Base-by-base conservation (phyloP, 75 land plant species). In the Isoetes taiwanensis region DNA sequence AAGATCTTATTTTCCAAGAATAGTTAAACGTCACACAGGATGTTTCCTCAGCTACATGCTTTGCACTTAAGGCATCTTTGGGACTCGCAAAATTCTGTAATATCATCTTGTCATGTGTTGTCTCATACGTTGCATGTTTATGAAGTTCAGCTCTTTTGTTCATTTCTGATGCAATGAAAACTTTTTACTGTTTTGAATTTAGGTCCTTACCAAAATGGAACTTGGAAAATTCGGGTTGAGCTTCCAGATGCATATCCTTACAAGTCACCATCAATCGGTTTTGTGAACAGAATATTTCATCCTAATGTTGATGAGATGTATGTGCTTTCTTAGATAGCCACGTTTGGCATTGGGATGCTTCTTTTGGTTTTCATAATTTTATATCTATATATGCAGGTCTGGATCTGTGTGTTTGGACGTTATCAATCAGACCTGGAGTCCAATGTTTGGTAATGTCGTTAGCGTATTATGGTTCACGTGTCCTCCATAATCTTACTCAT, bases 331-430 rank as follows among this genome's bases (percentile, higher is more conserved):
- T 61, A 26, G 6, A 11, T 52, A 37, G n/a, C 35, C 12, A 0
- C 11, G 24, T 14, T 32, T 37, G 12, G 57, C 9, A 40, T 1
- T 19, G 46, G 20, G 8, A 24, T 58, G 6, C 17, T 1, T 59
- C 28, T 59, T 1, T 23, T n/a, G 4, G 12, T 0, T 20, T 52
- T 55, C 20, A 11, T 55, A 14, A 62, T 52, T 52, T 52, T 28
- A 20, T 0, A 14, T 10, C 16, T 14, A 20, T 3, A 10, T 16
- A 32, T 64, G n/a, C 80, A 86, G 93, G 73, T 83, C 87, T 28
- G 87, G 87, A 46, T 86, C 87, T 42, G 86, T 86, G 30, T 86
- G 93, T 63, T 69, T 86, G 77, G 93, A 86, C 69, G 87, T 86
- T 34, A 83, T 86, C 59, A 86, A 83, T 59, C 81, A 86, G 63